These are phyloP conservation scores for Helicocarpus griseus DNA, from an alignment of 2,329 filamentous ascomycete genomes.

Conservation along the genomic window DNA sequence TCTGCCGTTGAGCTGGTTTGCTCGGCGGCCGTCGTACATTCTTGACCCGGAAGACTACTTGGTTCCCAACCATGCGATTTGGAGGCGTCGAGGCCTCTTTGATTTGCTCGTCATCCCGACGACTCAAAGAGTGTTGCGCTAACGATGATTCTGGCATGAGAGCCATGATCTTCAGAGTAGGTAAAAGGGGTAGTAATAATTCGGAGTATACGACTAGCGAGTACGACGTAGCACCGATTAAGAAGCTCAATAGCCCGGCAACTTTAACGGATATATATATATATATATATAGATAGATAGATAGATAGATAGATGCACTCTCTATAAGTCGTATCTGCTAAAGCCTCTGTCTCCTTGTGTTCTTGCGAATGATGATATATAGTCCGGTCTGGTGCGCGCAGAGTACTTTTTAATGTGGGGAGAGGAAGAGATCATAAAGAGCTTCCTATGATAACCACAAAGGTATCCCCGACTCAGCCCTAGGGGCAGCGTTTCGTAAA, in stretches of 20 bases:
- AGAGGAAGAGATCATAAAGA: neutral
- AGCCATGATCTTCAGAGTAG: neutral
- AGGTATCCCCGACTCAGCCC: neutral
- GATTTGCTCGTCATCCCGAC: neutral
- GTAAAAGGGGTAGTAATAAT: neutral
- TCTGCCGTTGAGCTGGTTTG: neutral
- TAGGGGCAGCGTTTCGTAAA: neutral
- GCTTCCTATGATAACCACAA: neutral
- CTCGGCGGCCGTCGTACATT: conserved; percentile 3
- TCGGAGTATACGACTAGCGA: neutral
- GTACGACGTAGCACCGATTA: neutral
- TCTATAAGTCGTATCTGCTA: too few species aligned
- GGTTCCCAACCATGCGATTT: conserved; percentile 12
- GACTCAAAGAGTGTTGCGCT: neutral
- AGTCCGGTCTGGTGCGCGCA: too few species aligned
- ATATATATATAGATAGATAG: too few species aligned
- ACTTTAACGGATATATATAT: neutral
- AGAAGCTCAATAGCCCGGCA: neutral
- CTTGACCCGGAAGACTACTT: conserved; percentile 13
- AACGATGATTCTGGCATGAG: neutral
- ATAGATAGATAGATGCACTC: too few species aligned
- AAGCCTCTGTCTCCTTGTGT: too few species aligned
- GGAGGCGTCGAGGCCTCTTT: neutral
- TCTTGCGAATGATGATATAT: too few species aligned
- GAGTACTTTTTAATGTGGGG: too few species aligned